Evolutionary conservation across 306 rosid species (phyloP), one percentile per base, ranked within the genome.

Genomic region (Gillenia trifoliata): DNA sequence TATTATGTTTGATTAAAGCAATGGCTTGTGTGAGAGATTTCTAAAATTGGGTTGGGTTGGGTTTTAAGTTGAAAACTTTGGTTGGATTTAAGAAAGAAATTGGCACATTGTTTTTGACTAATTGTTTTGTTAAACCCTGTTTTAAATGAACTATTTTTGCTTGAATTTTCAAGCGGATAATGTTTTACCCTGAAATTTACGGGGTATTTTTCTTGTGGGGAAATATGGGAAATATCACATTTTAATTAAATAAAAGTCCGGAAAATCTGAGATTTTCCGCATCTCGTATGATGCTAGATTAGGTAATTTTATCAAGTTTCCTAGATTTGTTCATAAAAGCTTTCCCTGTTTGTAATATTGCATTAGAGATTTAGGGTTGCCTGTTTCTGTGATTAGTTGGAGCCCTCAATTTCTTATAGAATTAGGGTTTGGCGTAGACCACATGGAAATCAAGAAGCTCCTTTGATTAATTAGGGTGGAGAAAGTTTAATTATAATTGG

Each of bases 81-180:
- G 54, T 41, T 73, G 77, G 22, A 25, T 73, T 41, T 47, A 43
- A 29, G 41, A 11, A 6, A 16, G 34, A 34, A 23, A 57, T 36
- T 8, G 13, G 68, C 38, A 34, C 59, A 61, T 73, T 72, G 41
- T 40, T 30, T 25, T 41, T 15, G 1, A 26, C 31, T 26, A 25
- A 15, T 23, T 56, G 8, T 17, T 59, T n/a, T 71, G 76, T 11
- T 41, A 20, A 45, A 60, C 50, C 10, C 33, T 72, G 76, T 26
- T 59, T 72, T 72, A 41, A 71, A 28, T 40, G 68, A 29, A 28
- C 76, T 72, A 72, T 26, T 64, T 47, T 60, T 73, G 68, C 68
- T 73, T 73, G 60, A 63, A 41, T 41, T 41, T 72, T 72, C 5
- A 60, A 16, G 45, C 2, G 3, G 15, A 56, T 30, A 73, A 8